These are phyloP conservation scores for Spathaspora boniae DNA, from an alignment of 805 yeast species.

Conservation along the genomic window DNA sequence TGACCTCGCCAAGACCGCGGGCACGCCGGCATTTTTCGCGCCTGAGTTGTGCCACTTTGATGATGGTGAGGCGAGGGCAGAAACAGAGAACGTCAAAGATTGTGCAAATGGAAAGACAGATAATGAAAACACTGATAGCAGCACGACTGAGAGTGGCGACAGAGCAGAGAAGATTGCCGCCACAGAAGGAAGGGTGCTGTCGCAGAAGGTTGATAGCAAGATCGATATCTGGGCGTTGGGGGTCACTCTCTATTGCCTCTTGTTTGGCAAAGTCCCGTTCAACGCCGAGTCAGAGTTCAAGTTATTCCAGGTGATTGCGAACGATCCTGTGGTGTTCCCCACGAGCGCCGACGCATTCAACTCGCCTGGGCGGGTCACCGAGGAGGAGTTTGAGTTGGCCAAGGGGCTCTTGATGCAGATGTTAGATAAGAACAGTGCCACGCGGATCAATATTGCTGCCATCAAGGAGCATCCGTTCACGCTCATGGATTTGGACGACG, in stretches of 20 bases:
- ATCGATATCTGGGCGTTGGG: conserved; percentile 99
- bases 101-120: conserved; percentile 1
- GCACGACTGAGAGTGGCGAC: no score
- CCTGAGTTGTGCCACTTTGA: conserved; percentile 79
- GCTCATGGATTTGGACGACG: conserved; percentile 37
- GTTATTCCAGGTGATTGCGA: conserved; percentile 76
- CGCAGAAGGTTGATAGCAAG: conserved; percentile 65
- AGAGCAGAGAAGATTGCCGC: neutral
- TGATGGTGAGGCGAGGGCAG: neutral
- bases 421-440: conserved; percentile 64
- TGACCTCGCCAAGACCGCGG: conserved; percentile 93
- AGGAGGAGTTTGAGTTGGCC: conserved; percentile 44
- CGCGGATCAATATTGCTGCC: conserved; percentile 65
- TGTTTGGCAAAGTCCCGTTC: conserved; percentile 89
- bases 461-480: conserved; percentile 76
- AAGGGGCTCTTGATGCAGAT: conserved; percentile 59
- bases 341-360: conserved; percentile 26
- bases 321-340: conserved; percentile 59
- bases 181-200: conserved; percentile 38
- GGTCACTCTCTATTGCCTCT: conserved; percentile 80
- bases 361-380: conserved; percentile 37
- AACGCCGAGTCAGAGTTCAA: conserved; percentile 84
- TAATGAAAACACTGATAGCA: neutral
- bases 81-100: conserved; percentile 29
- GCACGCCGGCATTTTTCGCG: conserved; percentile 95